Evolutionary conservation across 257 asterid species (phyloP).

Genomic region (Solanum medicagineum): DNA sequence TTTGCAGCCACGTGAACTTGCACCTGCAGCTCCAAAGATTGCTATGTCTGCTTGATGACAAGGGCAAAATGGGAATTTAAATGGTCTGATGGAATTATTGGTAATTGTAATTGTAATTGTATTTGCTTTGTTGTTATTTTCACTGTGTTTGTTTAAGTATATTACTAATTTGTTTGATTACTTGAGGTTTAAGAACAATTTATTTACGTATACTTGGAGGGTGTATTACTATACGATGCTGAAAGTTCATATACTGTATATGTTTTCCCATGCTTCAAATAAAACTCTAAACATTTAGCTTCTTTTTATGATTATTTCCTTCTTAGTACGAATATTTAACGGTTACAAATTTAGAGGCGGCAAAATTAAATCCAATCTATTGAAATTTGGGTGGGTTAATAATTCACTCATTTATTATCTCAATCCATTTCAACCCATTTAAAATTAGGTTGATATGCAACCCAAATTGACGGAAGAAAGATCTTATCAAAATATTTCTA

Average conservation of each 20-base stretch:
- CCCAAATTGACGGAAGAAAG: too few relatives aligned
- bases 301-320: neutral
- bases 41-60: slow-evolving; percentile 21
- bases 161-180: neutral
- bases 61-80: neutral
- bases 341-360: too few relatives aligned
- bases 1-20: slow-evolving; percentile 39
- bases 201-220: neutral
- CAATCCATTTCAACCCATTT: too few relatives aligned
- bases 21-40: slow-evolving; percentile 6
- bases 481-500: too few relatives aligned
- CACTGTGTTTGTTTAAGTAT: neutral
- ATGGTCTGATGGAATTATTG: neutral
- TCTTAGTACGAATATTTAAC: too few relatives aligned
- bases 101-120: neutral
- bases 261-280: neutral
- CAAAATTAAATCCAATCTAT: too few relatives aligned
- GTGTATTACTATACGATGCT: neutral
- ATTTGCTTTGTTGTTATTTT: neutral
- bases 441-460: too few relatives aligned
- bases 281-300: neutral
- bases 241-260: neutral
- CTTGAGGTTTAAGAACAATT: neutral
- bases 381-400: too few relatives aligned
- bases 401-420: too few relatives aligned